Conservation (phyloP, 1,139 yeast genomes). For the Scheffersomyces lignicola region DNA sequence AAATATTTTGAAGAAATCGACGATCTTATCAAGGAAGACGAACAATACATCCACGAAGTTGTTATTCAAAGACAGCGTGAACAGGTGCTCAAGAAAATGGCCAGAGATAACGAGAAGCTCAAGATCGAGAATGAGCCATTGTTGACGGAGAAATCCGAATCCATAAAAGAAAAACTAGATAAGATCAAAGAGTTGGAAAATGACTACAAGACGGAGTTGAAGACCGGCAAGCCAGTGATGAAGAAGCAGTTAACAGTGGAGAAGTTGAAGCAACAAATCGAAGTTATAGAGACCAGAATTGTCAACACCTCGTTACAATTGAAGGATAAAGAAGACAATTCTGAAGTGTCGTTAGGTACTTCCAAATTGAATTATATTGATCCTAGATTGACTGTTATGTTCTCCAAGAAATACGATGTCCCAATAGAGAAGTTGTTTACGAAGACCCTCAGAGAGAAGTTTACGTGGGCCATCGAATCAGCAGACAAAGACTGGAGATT, state of each 20-base stretch:
- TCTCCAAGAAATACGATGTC: constrained; percentile 80
- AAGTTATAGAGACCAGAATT: constrained; percentile 70
- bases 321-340: constrained; percentile 91
- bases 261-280: constrained; percentile 72
- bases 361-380: constrained; percentile 94
- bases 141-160: constrained; percentile 45
- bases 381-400: constrained; percentile 88
- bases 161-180: constrained; percentile 57
- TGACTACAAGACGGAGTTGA: constrained; percentile 59
- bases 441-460: constrained; percentile 87
- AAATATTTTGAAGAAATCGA: constrained; percentile 68
- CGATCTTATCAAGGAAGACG: constrained; percentile 69
- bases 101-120: constrained; percentile 75
- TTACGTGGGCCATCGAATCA: constrained; percentile 93
- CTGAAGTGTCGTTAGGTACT: constrained; percentile 90
- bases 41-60: constrained; percentile 53
- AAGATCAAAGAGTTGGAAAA: constrained; percentile 57
- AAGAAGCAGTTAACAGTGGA: constrained; percentile 61
- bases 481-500: constrained; percentile 89
- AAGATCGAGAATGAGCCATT: constrained; percentile 55
- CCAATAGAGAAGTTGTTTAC: constrained; percentile 93
- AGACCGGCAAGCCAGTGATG: constrained; percentile 60
- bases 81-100: constrained; percentile 61
- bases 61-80: constrained; percentile 63
- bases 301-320: constrained; percentile 68